Base-by-base conservation (phyloP, 345 rosid species). In the Gossypium stocksii region DNA sequence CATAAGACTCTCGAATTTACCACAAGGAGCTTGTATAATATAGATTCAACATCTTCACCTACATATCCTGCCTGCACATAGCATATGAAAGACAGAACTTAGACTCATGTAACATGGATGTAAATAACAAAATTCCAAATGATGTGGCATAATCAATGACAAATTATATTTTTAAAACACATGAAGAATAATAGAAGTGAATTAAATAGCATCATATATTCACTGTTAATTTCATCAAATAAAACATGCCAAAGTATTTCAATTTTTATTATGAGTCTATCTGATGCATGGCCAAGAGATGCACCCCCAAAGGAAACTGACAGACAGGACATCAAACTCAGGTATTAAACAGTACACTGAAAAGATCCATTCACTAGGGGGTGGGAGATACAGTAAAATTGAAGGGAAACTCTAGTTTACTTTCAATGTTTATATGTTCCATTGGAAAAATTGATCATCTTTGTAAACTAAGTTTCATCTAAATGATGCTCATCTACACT, bases 31-130 rank as follows among this genome's bases (percentile, higher is more conserved):
- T 96, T 96, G 92, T 91, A 92, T 83, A 96, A 86, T 84, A 96
- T 91, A 80, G 98, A 90, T 83, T 96, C 99, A 79, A 96, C 99
- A 83, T 96, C 99, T 84, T 96, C 98, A 68, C 99, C 99, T 11
- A 96, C 99, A 79, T 96, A 96, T 76, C 99, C 99, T 80, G 99
- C 99, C 99, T 96, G 97, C 83, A 83, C 29, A 62, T 61, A 79
- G 71, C 64, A 82, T 74, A 66, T 51, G 29, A 66, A 43, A 22
- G 57, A 41, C 77, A 75, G 7, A 69, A 45, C 74, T 43, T 2
- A 69, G 38, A 48, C 66, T 20, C 64, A 52, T 0, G 62, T 2
- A 13, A 9, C 29, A 7, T n/a, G 1, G 20, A 72, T 29, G 43
- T 48, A 14, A 60, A 59, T 53, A 51, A 60, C 59, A 51, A 73